Conservation (phyloP, 306 rosid genomes). For the Cicer yamashitae region DNA sequence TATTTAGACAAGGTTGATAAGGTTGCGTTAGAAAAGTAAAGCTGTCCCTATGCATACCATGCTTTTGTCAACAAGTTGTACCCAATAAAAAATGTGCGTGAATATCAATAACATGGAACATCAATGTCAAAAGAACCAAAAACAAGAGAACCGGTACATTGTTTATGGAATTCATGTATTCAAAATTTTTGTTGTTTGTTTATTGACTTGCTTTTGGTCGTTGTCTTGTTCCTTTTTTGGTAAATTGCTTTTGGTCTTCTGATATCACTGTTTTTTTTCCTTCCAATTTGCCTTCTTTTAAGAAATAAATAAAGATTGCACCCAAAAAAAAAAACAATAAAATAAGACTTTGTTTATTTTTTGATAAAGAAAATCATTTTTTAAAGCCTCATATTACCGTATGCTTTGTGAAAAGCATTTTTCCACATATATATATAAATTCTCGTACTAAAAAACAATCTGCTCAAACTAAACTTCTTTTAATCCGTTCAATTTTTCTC, state of each 20-base stretch:
- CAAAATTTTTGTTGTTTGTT: not conserved
- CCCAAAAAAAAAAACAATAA: not conserved
- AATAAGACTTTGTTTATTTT: not conserved
- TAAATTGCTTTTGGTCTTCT: slow-evolving; percentile 7
- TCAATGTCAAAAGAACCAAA: not conserved
- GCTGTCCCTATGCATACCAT: too few relatives aligned
- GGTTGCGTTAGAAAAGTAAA: too few relatives aligned
- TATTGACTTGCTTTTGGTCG: slow-evolving; percentile 8
- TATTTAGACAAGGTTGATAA: too few relatives aligned
- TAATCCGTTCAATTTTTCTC: too few relatives aligned
- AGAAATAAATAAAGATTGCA: too few relatives aligned
- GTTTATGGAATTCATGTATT: not conserved
- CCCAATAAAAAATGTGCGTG: not conserved
- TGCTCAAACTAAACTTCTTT: too few relatives aligned
- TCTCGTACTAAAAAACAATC: too few relatives aligned
- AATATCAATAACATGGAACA: not conserved
- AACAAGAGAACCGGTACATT: not conserved
- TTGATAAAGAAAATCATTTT: not conserved
- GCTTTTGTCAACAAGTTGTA: not conserved
- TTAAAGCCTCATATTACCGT: not conserved
- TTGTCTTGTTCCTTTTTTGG: not conserved
- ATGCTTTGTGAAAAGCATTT: slow-evolving; percentile 14
- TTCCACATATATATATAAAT: not conserved
- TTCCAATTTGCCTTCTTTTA: not conserved
- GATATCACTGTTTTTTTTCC: not conserved